Evolutionary conservation across 805 yeast species (phyloP).

Genomic region (Metschnikowia matae): DNA sequence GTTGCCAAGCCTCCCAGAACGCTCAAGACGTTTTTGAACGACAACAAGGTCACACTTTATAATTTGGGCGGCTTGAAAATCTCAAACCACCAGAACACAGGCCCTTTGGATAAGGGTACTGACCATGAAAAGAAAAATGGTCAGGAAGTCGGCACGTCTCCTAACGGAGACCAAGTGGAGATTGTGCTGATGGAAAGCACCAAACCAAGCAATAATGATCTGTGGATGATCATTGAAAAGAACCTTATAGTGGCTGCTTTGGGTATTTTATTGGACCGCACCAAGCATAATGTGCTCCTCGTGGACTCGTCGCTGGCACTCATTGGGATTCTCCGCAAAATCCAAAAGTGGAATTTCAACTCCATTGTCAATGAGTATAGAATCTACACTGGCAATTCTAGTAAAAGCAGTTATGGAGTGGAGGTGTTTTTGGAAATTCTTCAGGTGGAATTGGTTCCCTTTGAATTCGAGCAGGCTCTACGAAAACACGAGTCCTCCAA

Average conservation of each 20-base stretch:
- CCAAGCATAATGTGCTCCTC: conserved; percentile 63
- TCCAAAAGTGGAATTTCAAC: conserved; percentile 86
- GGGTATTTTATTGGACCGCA: conserved; percentile 57
- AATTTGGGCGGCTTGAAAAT: conserved; percentile 44
- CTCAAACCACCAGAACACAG: conserved; percentile 31
- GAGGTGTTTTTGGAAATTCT: conserved; percentile 80
- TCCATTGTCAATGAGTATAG: conserved; percentile 84
- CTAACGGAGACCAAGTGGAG: conserved; percentile 16
- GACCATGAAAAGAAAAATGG: conserved; percentile 4
- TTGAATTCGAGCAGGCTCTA: conserved; percentile 31
- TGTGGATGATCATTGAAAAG: conserved; percentile 75
- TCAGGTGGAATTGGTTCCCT: conserved; percentile 48
- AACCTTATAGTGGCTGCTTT: conserved; percentile 62
- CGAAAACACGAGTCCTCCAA: conserved; percentile 3
- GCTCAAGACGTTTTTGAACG: conserved; percentile 60
- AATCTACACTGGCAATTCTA: conserved; percentile 58
- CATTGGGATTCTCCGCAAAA: conserved; percentile 73
- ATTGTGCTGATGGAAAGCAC: conserved; percentile 22
- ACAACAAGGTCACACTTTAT: conserved; percentile 49
- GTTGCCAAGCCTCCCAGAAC: conserved; percentile 81
- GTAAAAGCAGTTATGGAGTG: conserved; percentile 69
- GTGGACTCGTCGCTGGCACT: conserved; percentile 79
- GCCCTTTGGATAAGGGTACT: conserved; percentile 7
- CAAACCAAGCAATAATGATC: conserved; percentile 40
- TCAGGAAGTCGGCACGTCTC: conserved; percentile 13